phyloP scores from a whole-genome alignment of 495 filamentous ascomycete genomes.

The Lophium mytilinum region DNA sequence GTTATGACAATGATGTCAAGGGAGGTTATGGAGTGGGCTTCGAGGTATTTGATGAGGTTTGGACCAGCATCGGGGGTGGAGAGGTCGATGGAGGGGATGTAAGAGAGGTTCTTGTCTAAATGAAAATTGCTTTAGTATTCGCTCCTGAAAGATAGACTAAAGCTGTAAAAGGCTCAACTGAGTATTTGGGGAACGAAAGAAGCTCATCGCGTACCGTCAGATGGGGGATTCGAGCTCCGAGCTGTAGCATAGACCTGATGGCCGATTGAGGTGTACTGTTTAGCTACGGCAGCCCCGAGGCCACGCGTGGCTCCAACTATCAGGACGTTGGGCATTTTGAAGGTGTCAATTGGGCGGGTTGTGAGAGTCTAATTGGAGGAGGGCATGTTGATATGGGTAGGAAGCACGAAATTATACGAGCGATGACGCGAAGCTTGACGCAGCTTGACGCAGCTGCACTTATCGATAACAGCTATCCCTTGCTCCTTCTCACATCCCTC shows the following conservation, averaged over 20 bases:
- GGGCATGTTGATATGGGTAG: too few species aligned
- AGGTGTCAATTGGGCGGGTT: neutral
- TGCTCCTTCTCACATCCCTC: too few species aligned
- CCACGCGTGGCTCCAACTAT: slow-evolving; percentile 62
- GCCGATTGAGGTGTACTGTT: slow-evolving; percentile 45
- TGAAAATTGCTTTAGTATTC: neutral
- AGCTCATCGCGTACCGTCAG: slow-evolving; percentile 3
- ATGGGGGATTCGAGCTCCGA: slow-evolving; percentile 34
- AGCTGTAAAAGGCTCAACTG: neutral
- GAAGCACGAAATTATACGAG: too few species aligned
- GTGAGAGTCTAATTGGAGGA: neutral
- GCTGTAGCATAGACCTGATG: slow-evolving; percentile 53
- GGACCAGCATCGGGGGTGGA: slow-evolving; percentile 22
- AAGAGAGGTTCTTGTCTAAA: slow-evolving; percentile 13
- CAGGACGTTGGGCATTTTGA: slow-evolving; percentile 38
- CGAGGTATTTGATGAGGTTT: slow-evolving; percentile 7
- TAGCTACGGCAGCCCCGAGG: slow-evolving; percentile 55
- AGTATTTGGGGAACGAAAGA: neutral
- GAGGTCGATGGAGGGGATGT: slow-evolving; percentile 26
- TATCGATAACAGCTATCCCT: too few species aligned
- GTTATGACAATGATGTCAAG: slow-evolving; percentile 56
- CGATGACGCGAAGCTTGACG: too few species aligned
- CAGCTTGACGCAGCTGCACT: too few species aligned
- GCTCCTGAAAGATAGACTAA: neutral
- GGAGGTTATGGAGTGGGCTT: slow-evolving; percentile 17